Evolutionary conservation across 495 filamentous ascomycete species (phyloP).

Genomic region (Pyrenula massariospora): DNA sequence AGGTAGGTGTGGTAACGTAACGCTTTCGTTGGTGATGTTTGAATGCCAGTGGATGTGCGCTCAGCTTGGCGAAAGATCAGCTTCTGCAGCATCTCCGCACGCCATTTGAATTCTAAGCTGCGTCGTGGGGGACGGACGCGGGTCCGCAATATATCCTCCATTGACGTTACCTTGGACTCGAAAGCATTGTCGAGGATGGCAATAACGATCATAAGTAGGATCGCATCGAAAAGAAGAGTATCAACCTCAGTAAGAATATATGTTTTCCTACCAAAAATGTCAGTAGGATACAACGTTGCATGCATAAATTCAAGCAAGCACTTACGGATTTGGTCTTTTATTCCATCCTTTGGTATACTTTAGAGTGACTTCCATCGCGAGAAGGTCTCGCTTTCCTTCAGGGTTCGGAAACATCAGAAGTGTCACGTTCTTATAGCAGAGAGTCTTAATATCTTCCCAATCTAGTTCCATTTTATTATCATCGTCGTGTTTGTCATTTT

Average conservation of each 20-base stretch:
- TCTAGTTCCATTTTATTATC: slow-evolving; percentile 1
- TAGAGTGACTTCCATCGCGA: slow-evolving; percentile 7
- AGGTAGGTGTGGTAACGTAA: slow-evolving; percentile 6
- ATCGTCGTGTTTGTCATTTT: slow-evolving; percentile 2
- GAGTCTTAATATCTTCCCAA: slow-evolving; percentile 6
- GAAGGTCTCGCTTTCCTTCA: slow-evolving; percentile 3
- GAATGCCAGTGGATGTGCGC: slow-evolving; percentile 2
- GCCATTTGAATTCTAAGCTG: slow-evolving; percentile 2
- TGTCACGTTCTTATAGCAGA: slow-evolving; percentile 9
- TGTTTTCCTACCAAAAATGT: slow-evolving; percentile 9
- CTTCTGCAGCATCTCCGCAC: slow-evolving; percentile 1
- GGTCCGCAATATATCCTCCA: slow-evolving; percentile 5
- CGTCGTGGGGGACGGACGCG: slow-evolving; percentile 2
- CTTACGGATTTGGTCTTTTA: slow-evolving; percentile 3
- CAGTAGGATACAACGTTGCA: not conserved
- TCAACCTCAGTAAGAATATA: slow-evolving; percentile 7
- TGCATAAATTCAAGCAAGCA: not conserved
- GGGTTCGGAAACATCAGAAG: slow-evolving; percentile 9
- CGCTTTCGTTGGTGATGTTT: slow-evolving; percentile 4
- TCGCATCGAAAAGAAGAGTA: slow-evolving; percentile 5
- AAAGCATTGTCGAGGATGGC: slow-evolving; percentile 4
- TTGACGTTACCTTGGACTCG: slow-evolving; percentile 1
- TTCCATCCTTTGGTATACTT: slow-evolving; percentile 8
- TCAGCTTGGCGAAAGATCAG: slow-evolving; percentile 7
- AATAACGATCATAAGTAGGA: slow-evolving; percentile 7